A percentile compares a stretch with the other conserved stretches of the same genome.
phyloP scores from a whole-genome alignment of 2,329 filamentous ascomycete genomes.

The Clarireedia paspali region DNA sequence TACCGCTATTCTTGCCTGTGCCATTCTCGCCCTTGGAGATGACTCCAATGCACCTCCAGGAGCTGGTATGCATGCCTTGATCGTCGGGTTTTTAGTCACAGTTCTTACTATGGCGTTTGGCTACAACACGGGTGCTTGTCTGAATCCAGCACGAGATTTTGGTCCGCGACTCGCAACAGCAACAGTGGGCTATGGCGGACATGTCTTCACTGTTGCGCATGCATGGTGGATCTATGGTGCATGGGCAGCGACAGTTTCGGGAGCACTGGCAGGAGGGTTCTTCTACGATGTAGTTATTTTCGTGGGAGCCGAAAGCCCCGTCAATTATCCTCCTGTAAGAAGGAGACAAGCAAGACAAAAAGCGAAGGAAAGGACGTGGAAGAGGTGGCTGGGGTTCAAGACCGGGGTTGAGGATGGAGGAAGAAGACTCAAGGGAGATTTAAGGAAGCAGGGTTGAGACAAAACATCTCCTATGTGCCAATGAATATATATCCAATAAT shows the following conservation, averaged over 20 bases:
- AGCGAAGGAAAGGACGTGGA: constrained; percentile 36
- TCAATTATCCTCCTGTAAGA: constrained; percentile 40
- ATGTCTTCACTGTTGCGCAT: constrained; percentile 31
- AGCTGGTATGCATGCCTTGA: constrained; percentile 43
- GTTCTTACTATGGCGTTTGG: constrained; percentile 34
- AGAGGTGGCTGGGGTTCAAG: constrained; percentile 19
- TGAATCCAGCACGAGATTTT: constrained; percentile 43
- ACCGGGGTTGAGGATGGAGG: background rate
- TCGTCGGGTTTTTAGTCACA: constrained; percentile 38
- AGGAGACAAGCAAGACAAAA: constrained; percentile 26
- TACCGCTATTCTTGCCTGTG: constrained; percentile 33
- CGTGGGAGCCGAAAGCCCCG: constrained; percentile 41
- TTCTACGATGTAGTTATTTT: constrained; percentile 45
- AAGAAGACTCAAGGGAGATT: background rate
- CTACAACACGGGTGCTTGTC: constrained; percentile 39
- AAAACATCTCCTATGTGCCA: background rate
- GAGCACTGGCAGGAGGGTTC: constrained; percentile 36
- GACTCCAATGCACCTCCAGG: constrained; percentile 40
- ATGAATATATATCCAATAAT: too few species aligned
- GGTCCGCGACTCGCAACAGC: constrained; percentile 39
- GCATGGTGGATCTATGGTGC: constrained; percentile 37
- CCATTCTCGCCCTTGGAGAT: constrained; percentile 38
- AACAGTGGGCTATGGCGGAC: constrained; percentile 36
- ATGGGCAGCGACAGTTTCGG: constrained; percentile 33
- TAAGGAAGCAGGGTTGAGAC: background rate